Evolutionary conservation across 352 stramenopile species (phyloP).

Genomic region (Phytophthora ohioensis): DNA sequence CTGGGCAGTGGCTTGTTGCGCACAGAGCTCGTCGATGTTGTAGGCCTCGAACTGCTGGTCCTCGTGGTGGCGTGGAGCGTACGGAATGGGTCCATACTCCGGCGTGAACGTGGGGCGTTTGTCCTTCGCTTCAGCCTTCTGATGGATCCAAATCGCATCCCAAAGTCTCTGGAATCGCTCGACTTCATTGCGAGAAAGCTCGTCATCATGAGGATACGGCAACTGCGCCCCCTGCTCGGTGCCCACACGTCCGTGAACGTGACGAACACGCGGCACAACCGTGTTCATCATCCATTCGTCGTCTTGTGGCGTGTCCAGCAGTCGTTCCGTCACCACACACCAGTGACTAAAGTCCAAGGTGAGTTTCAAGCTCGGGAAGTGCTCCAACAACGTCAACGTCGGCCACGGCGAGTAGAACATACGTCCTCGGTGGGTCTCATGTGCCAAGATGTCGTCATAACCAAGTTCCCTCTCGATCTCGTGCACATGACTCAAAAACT

Average conservation of each 20-base stretch:
- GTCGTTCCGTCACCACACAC: slow-evolving; percentile 63
- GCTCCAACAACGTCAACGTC: slow-evolving; percentile 64
- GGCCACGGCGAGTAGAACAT: slow-evolving; percentile 80
- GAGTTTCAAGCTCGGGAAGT: slow-evolving; percentile 70
- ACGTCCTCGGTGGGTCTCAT: slow-evolving; percentile 75
- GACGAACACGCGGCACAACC: slow-evolving; percentile 64
- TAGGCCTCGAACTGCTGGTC: slow-evolving; percentile 49
- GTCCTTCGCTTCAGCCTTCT: slow-evolving; percentile 27
- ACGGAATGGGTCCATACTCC: slow-evolving; percentile 77
- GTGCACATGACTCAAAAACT: slow-evolving; percentile 59
- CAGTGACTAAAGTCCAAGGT: slow-evolving; percentile 80
- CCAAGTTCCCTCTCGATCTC: slow-evolving; percentile 54
- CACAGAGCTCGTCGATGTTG: slow-evolving; percentile 61
- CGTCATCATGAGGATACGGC: slow-evolving; percentile 41
- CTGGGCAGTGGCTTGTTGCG: slow-evolving; percentile 46
- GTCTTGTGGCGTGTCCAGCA: slow-evolving; percentile 60
- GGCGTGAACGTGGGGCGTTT: slow-evolving; percentile 65
- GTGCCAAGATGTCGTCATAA: slow-evolving; percentile 45
- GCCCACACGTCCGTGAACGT: slow-evolving; percentile 72
- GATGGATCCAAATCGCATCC: slow-evolving; percentile 53
- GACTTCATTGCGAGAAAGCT: slow-evolving; percentile 38
- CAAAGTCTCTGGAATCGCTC: slow-evolving; percentile 69
- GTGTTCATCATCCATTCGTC: slow-evolving; percentile 54
- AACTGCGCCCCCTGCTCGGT: slow-evolving; percentile 63
- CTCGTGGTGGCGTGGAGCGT: slow-evolving; percentile 49